Evolutionary conservation across 2,329 filamentous ascomycete species (phyloP).

Genomic region (Raffaelea arxii): DNA sequence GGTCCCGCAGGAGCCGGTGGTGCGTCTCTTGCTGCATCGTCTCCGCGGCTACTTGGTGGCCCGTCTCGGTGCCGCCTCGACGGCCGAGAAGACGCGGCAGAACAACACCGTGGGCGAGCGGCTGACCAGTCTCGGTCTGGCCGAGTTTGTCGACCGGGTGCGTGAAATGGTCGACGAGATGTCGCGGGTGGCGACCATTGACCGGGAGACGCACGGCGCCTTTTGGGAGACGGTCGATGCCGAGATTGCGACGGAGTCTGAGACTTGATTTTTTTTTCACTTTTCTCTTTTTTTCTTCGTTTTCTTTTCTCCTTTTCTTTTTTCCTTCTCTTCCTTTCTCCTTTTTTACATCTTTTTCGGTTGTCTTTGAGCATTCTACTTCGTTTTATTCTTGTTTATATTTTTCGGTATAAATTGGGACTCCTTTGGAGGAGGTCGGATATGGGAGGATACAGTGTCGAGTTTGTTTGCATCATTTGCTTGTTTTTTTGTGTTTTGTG

Average conservation of each 20-base stretch:
- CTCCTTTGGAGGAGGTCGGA: too few species aligned
- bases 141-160: constrained; percentile 63
- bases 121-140: constrained; percentile 58
- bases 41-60: constrained; percentile 57
- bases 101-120: constrained; percentile 61
- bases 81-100: constrained; percentile 60
- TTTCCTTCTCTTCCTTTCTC: not conserved
- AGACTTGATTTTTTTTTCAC: not conserved
- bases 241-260: not conserved
- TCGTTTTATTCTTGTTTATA: not conserved
- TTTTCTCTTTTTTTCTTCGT: not conserved
- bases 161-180: constrained; percentile 61
- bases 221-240: constrained; percentile 57
- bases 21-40: constrained; percentile 59
- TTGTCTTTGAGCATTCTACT: not conserved
- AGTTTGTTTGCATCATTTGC: too few species aligned
- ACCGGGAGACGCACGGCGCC: constrained; percentile 54
- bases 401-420: not conserved
- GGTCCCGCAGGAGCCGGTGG: constrained; percentile 43
- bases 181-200: constrained; percentile 53
- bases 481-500: not conserved
- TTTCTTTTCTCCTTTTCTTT: not conserved
- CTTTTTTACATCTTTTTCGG: not conserved
- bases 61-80: constrained; percentile 54
- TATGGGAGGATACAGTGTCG: too few species aligned